These are phyloP conservation scores for Starmerella floricola DNA, from an alignment of 805 yeast genomes.

Conservation along the genomic window DNA sequence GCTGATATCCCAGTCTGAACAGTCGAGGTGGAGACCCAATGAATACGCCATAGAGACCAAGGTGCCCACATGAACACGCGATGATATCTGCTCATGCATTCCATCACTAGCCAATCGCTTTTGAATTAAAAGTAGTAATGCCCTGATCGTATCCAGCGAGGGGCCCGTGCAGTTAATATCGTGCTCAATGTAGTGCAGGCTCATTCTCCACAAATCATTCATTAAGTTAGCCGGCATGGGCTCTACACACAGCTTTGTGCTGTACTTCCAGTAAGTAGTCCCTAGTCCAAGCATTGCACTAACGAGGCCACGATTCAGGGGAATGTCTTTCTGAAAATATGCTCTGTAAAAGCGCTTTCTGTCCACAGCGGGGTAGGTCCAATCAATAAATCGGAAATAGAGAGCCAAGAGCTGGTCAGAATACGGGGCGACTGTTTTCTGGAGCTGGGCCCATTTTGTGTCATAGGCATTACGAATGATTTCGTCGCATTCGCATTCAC, in stretches of 20 bases:
- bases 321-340: constrained; percentile 23
- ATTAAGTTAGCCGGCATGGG: constrained; percentile 25
- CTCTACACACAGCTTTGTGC: constrained; percentile 25
- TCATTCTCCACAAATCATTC: constrained; percentile 24
- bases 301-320: constrained; percentile 26
- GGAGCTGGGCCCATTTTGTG: constrained; percentile 9
- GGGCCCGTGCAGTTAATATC: constrained; percentile 25
- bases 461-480: constrained; percentile 21
- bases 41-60: constrained; percentile 26
- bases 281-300: constrained; percentile 29
- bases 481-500: constrained; percentile 21
- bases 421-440: constrained; percentile 17
- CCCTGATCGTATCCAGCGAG: constrained; percentile 26
- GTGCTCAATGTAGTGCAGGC: constrained; percentile 24
- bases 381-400: constrained; percentile 28
- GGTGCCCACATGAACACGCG: constrained; percentile 24
- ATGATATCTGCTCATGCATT: constrained; percentile 24
- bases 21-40: constrained; percentile 30
- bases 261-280: constrained; percentile 30
- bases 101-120: constrained; percentile 26
- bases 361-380: constrained; percentile 30
- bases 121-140: constrained; percentile 27
- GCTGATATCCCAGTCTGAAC: constrained; percentile 29
- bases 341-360: constrained; percentile 25
- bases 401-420: constrained; percentile 26